Evolutionary conservation across 176 grass and related monocot species (phyloP).

Genomic region (Cenchrus purpureus): DNA sequence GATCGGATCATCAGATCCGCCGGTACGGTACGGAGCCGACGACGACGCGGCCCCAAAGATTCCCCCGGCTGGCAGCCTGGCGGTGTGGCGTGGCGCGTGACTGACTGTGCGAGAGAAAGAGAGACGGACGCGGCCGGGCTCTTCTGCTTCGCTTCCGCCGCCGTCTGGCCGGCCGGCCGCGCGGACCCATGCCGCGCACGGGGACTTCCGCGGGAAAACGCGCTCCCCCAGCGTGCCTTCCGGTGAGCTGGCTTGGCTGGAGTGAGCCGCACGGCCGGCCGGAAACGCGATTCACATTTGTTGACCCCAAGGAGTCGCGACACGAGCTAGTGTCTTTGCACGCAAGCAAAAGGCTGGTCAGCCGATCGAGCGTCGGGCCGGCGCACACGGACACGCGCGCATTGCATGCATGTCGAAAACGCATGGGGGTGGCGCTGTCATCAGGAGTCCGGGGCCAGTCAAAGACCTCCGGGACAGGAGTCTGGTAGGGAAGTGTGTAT

Average conservation of each 20-base stretch:
- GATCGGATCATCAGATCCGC: not conserved
- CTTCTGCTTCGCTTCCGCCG: not conserved
- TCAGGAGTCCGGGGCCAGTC: not conserved
- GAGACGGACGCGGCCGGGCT: not conserved
- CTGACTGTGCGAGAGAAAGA: not conserved
- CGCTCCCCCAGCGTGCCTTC: not conserved
- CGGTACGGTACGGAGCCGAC: constrained; percentile 10
- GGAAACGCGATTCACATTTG: constrained; percentile 29
- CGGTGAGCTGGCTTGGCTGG: not conserved
- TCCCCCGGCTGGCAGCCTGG: not conserved
- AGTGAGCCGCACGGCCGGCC: not conserved
- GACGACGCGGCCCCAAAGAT: not conserved
- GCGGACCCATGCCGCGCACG: constrained; percentile 10
- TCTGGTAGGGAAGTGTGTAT: not conserved
- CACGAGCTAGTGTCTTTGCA: not conserved
- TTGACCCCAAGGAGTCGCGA: not conserved
- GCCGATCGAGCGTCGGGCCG: not conserved
- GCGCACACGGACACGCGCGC: not conserved
- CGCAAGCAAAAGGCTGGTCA: not conserved
- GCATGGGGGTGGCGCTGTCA: not conserved
- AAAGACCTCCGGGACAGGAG: not conserved
- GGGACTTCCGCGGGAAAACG: not conserved
- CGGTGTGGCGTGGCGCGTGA: too few species aligned
- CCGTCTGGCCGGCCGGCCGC: not conserved
- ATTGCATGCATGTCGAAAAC: not conserved